phyloP scores from a whole-genome alignment of 202 grass and related monocot species.

The Zizania palustris region DNA sequence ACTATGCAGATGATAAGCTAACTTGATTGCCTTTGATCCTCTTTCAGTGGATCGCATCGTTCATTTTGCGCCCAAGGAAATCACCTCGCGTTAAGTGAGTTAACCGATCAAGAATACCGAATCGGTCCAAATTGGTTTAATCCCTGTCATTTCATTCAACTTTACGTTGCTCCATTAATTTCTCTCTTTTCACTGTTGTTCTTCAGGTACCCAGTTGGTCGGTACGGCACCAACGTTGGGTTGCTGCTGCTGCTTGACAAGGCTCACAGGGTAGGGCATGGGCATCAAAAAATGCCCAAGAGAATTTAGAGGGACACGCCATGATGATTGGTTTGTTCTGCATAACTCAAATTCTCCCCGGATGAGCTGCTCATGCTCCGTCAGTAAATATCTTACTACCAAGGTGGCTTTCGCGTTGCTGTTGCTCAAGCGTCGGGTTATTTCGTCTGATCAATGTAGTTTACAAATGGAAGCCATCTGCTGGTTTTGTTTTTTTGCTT shows the following conservation, averaged over 20 bases:
- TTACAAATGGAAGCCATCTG: slow-evolving; percentile 35
- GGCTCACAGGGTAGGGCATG: slow-evolving; percentile 38
- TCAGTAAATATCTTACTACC: background rate
- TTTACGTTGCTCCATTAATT: background rate
- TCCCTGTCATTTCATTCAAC: too few relatives aligned
- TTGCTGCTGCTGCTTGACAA: slow-evolving; percentile 66
- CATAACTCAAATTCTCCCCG: background rate
- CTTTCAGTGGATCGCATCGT: slow-evolving; percentile 60
- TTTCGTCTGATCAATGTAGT: slow-evolving; percentile 3
- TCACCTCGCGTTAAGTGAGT: slow-evolving; percentile 61
- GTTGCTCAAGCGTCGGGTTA: background rate
- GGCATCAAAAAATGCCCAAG: slow-evolving; percentile 59
- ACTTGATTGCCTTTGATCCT: slow-evolving; percentile 6
- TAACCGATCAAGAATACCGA: background rate
- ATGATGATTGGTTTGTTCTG: background rate
- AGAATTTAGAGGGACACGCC: slow-evolving; percentile 27
- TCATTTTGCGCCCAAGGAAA: slow-evolving; percentile 61
- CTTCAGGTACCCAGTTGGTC: slow-evolving; percentile 68
- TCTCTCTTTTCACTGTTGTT: background rate
- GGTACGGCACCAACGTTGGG: slow-evolving; percentile 56
- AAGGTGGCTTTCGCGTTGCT: slow-evolving; percentile 36
- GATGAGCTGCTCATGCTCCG: background rate
- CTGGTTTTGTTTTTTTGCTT: background rate
- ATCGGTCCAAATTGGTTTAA: too few relatives aligned
- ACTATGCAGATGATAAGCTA: background rate